These are phyloP conservation scores for Ceratobasidium sp. DNA, from an alignment of 1,284 basidiomycete genomes.

Conservation along the genomic window DNA sequence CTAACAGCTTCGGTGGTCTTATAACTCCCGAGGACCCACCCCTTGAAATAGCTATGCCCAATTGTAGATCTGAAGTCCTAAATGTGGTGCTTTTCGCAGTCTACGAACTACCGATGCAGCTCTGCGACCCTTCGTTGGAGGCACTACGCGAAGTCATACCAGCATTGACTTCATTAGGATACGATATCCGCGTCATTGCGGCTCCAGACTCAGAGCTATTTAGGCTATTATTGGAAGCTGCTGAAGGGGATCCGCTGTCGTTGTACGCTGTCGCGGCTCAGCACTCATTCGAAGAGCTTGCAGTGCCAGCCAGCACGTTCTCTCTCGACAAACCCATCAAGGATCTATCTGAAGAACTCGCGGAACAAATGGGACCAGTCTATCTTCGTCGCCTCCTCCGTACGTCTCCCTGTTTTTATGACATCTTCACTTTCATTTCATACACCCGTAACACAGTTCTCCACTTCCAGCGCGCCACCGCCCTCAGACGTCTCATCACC, in stretches of 20 bases:
- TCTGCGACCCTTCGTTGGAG: slow-evolving; percentile 34
- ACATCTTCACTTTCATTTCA: not conserved
- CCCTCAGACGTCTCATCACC: slow-evolving; percentile 62
- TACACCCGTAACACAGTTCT: slow-evolving; percentile 52
- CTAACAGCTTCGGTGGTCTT: slow-evolving; percentile 40
- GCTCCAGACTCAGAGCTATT: slow-evolving; percentile 35
- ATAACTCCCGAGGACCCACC: not conserved
- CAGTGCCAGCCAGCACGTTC: slow-evolving; percentile 67
- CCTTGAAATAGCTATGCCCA: slow-evolving; percentile 17
- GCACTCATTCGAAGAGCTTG: slow-evolving; percentile 66
- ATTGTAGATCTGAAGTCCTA: slow-evolving; percentile 37
- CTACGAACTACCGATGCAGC: slow-evolving; percentile 36
- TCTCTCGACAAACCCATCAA: slow-evolving; percentile 67
- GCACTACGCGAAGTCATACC: slow-evolving; percentile 34
- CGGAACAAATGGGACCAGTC: slow-evolving; percentile 65
- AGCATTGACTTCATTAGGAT: slow-evolving; percentile 39
- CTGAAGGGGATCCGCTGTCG: slow-evolving; percentile 65
- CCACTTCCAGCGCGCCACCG: slow-evolving; percentile 61
- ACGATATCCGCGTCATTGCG: not conserved
- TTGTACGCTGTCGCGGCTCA: slow-evolving; percentile 68
- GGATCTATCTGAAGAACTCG: slow-evolving; percentile 69
- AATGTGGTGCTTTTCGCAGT: slow-evolving; percentile 45
- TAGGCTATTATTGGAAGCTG: slow-evolving; percentile 52
- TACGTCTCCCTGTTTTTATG: not conserved
- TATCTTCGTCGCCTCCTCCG: slow-evolving; percentile 70